Conservation (phyloP, 2,329 filamentous ascomycete species). For the Cladosporium sp. region DNA sequence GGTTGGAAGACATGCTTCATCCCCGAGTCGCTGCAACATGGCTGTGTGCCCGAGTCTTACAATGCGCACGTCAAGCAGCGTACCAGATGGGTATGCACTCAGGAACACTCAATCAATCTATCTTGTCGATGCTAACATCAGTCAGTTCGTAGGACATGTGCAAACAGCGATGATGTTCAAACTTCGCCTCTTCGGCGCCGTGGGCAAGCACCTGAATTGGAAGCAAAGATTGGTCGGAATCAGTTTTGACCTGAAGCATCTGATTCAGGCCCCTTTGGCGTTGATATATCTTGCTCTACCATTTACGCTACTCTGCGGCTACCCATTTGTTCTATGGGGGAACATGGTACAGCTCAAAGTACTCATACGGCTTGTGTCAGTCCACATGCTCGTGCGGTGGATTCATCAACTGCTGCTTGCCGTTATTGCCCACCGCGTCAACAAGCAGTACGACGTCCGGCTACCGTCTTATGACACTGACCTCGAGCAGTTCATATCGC, state of each 20-base stretch:
- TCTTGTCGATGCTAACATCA: neutral
- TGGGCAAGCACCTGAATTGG: constrained; percentile 13
- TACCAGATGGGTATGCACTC: constrained; percentile 45
- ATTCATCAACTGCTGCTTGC: constrained; percentile 14
- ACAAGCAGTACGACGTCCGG: constrained; percentile 10
- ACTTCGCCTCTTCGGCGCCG: constrained; percentile 10
- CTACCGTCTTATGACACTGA: constrained; percentile 13
- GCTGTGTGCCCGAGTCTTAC: constrained; percentile 56
- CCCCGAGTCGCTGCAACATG: constrained; percentile 58
- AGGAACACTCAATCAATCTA: too few species aligned
- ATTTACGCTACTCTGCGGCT: constrained; percentile 14
- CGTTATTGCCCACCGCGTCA: constrained; percentile 8
- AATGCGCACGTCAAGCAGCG: constrained; percentile 55
- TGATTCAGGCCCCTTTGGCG: constrained; percentile 14
- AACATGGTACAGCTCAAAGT: constrained; percentile 10
- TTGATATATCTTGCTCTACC: constrained; percentile 14
- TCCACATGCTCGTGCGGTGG: constrained; percentile 15
- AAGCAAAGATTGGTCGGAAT: constrained; percentile 14
- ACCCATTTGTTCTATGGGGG: constrained; percentile 16
- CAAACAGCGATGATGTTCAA: constrained; percentile 17
- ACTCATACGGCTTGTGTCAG: constrained; percentile 13
- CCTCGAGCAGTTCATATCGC: constrained; percentile 13
- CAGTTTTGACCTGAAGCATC: constrained; percentile 12
- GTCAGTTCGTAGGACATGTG: constrained; percentile 14
- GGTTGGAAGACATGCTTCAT: constrained; percentile 61